Base-by-base conservation (phyloP, 2,329 filamentous ascomycete genomes). In the Phaeosphaeriaceae sp. region DNA sequence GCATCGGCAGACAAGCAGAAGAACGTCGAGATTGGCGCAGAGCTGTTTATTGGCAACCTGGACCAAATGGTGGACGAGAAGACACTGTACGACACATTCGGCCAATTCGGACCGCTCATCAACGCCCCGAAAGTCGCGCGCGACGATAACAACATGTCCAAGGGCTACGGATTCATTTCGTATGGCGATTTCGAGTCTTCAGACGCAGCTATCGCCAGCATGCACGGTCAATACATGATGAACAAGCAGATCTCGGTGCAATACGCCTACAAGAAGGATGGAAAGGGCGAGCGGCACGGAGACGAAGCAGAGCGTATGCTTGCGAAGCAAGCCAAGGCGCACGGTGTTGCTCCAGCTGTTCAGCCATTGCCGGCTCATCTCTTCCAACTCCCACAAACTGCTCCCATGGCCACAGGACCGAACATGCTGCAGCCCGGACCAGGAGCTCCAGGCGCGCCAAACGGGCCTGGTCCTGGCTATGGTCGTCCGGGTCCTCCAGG, bases 191-290 rank as follows among this genome's bases (percentile, higher is more conserved):
- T 99, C 76, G 95, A 98, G 73, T 91, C 92, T 68, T 95, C 92
- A 11, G 95, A 99, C 73, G 90, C 92, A 61, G 93, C 95, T 44
- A 92, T 96, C 62, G 86, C 89, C 66, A 95, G 94, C 76, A 93
- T 99, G 90, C 91, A 97, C 76, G 92, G 92, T 51, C 93, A 98
- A 81, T 98, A 95, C 79, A 87, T 99, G 60, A 93, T 96, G 84
- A 97, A 95, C 83, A 97, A 97, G 81, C 91, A 97, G 78, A 90
- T 98, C 69, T 91, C 91, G 2, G 95, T 99, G 46, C 94, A 98
- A 79, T 99, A 98, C 78, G 95, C 95, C 41, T 98, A 97, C 86
- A 99, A 99, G 85, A 98, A 98, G 80, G 95, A 99, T 73, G 95
- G 95, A 67, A 97, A 97, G 81, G 94, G 94, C 69, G 94, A 98